Evolutionary conservation across 305 asterid genomes (phyloP), one percentile per base, ranked within the genome.

Genomic region (Rubia peregrina): DNA sequence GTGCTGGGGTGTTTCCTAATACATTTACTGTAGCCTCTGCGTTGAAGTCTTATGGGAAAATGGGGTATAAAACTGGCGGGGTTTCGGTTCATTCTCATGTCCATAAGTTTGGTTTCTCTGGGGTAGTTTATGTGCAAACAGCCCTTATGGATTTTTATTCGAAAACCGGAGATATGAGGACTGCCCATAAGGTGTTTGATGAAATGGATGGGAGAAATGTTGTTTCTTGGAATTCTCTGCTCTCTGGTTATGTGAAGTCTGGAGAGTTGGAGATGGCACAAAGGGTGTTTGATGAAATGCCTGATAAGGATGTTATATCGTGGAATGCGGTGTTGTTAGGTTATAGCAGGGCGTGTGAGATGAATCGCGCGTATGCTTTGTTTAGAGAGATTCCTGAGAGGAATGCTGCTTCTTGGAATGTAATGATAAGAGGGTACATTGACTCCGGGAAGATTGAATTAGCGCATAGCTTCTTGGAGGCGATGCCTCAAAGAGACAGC

Each of bases 311-410:
- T 67, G 86, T 84, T 57, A 82, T 89, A 67, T 89, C 95, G 2
- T 89, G 96, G 98, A 91, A 88, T 61, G 81, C 90, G 16, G 78
- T 91, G 88, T 83, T 91, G 69, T 84, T 82, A 9, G 96, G 95
- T 61, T 89, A 83, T 77, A 81, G 80, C 4, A 80, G 74, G 77
- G 83, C 60, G 10, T 79, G 81, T 73, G 77, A 86, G 67, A 90
- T 93, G 90, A 88, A 86, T 73, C 87, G 76, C 72, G 97, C 95
- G 5, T 80, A 79, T 21, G 84, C 77, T 9, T 62, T 90, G 85
- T 93, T 90, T 76, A 79, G 81, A 3, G 57, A 80, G 73, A 91
- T 93, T 95, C 95, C 96, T 0, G 72, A 81, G 81, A 87, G 87
- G 82, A 88, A 82, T 80, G 16, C 82, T 42, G 89, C 92, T 11